A percentile compares a stretch with the other conserved stretches of the same genome.
These are phyloP conservation scores for Truncatella angustata DNA, from an alignment of 2,329 filamentous ascomycete species.

Conservation along the genomic window DNA sequence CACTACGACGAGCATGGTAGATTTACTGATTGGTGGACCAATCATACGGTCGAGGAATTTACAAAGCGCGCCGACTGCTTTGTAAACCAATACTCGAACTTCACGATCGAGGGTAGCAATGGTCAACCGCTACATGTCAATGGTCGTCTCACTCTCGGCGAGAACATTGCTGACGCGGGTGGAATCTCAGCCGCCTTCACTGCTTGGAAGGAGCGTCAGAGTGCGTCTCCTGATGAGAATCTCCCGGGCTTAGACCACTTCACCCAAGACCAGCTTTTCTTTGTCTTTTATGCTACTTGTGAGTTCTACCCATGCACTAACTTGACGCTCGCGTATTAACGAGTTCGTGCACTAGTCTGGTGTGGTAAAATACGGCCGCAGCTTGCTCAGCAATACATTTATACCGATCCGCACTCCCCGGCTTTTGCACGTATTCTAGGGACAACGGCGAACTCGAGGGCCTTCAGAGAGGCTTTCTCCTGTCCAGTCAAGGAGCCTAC, in stretches of 20 bases:
- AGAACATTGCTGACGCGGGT: conserved; percentile 66
- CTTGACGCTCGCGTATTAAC: not conserved
- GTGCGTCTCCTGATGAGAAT: conserved; percentile 38
- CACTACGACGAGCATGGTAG: conserved; percentile 63
- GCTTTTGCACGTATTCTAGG: conserved; percentile 60
- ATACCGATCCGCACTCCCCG: conserved; percentile 65
- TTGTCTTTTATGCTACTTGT: conserved; percentile 58
- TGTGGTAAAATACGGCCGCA: conserved; percentile 64
- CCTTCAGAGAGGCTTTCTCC: conserved; percentile 66
- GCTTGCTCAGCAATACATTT: conserved; percentile 54
- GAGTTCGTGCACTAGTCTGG: conserved; percentile 38
- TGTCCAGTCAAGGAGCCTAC: conserved; percentile 64
- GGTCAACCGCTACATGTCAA: conserved; percentile 58
- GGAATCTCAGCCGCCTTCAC: conserved; percentile 59
- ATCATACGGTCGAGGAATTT: conserved; percentile 56
- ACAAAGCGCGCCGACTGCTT: conserved; percentile 59
- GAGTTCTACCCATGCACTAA: not conserved
- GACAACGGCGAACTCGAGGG: conserved; percentile 64
- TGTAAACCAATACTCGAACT: conserved; percentile 59
- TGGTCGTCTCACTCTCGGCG: conserved; percentile 59
- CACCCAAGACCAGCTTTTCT: conserved; percentile 63
- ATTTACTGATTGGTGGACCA: conserved; percentile 64
- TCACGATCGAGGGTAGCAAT: conserved; percentile 52
- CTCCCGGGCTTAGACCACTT: conserved; percentile 58
- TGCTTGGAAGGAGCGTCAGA: conserved; percentile 58